phyloP scores from a whole-genome alignment of 257 asterid species.

The Solanum pennellii region DNA sequence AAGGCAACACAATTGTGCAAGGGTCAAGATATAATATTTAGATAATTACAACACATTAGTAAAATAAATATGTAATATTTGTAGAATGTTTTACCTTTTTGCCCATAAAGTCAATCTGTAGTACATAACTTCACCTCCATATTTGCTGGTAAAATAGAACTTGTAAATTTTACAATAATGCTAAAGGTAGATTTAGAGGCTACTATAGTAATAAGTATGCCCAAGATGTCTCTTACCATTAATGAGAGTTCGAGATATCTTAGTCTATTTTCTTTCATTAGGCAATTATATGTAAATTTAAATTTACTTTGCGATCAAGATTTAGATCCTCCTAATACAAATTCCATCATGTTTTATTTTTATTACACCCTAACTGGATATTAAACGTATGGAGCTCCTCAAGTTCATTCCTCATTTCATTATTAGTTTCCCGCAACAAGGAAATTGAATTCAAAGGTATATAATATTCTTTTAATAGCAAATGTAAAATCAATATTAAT shows the following conservation, averaged over 20 bases:
- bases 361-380: not conserved
- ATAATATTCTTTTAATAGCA: not conserved
- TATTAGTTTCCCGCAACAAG: not conserved
- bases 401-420: not conserved
- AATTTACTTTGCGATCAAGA: not conserved
- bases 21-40: no score
- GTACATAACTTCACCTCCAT: not conserved
- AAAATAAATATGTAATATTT: no score
- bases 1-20: no score
- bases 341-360: no score
- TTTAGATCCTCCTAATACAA: not conserved
- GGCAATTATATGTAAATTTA: no score
- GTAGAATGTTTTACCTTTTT: not conserved
- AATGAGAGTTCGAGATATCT: not conserved
- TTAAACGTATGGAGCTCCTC: not conserved
- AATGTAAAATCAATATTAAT: no score
- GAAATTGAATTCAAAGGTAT: not conserved
- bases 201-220: no score
- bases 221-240: not conserved
- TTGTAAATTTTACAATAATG: not conserved
- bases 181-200: not conserved
- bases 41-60: no score
- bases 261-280: no score
- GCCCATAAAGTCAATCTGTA: not conserved
- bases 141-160: not conserved